Evolutionary conservation across 1,139 yeast genomes (phyloP), one percentile per base, ranked within the genome.

Genomic region (Yamadazyma blattariae): DNA sequence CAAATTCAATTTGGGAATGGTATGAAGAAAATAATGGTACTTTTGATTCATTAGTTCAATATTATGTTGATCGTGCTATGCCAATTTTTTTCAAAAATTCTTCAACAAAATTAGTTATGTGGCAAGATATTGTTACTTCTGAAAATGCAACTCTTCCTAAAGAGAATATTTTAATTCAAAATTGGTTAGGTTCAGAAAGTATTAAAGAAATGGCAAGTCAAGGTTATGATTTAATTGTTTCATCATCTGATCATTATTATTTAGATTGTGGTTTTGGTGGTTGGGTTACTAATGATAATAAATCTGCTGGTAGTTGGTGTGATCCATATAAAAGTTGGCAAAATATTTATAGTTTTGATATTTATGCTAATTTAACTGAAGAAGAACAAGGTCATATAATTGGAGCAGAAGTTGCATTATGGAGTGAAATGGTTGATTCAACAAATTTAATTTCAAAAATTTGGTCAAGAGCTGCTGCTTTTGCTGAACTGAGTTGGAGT

Each of bases 291-390:
- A 65, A 67, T 45, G 71, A 69, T 40, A 57, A 61, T 2, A 41
- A 67, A 20, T 63, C 65, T n/a, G 73, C 67, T 10, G 75, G 74
- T 4, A 61, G 71, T n/a, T 72, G 74, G 73, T 71, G 78, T 50
- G 69, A 61, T 25, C 74, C 76, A 2, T 71, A 71, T 53, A 71
- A 69, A 45, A 64, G 22, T 20, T 74, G 9, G 74, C 77, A 71
- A 46, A 53, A 72, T 36, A 67, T 72, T 27, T 70, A 70, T 45
- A 53, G 54, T 35, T 68, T 54, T 38, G 74, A 71, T 42, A 55
- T 69, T 37, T 50, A 61, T 15, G 52, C 47, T 15, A 56, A 56
- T 32, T 56, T 72, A 38, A 66, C 70, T n/a, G 57, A 42, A 1
- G 47, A 38, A 2, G 67, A 71, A 43, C 42, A 44, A 9, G 34